Percentiles rank a stretch among this genome's conserved stretches.
Evolutionary conservation across 139 green algal species (phyloP).

Genomic region (Tetraselmis striata): DNA sequence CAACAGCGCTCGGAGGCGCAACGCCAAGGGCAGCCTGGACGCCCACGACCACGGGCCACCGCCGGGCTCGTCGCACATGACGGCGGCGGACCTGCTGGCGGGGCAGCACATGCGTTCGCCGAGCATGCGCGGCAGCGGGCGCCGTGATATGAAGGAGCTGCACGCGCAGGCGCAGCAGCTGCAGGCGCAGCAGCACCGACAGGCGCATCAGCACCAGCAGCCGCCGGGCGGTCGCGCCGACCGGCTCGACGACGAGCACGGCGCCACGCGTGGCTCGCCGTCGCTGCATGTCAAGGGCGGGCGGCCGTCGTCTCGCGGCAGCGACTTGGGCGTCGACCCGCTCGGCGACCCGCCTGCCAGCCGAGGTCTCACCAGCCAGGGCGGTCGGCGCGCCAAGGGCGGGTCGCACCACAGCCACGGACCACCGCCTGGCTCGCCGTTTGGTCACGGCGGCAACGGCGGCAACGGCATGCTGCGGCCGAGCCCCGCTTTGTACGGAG

Average conservation of each 20-base stretch:
- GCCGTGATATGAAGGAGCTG: conserved; percentile 47
- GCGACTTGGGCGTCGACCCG: background rate
- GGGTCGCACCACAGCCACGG: background rate
- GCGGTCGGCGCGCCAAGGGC: background rate
- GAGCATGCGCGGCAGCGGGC: conserved; percentile 38
- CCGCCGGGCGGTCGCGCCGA: background rate
- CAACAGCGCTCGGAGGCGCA: background rate
- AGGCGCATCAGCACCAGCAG: conserved; percentile 9
- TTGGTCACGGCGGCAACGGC: background rate
- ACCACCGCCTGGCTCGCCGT: background rate
- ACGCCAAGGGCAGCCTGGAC: background rate
- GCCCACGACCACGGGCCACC: no score
- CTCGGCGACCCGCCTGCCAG: background rate
- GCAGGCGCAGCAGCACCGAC: background rate
- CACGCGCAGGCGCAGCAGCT: conserved; percentile 23
- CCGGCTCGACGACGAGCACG: background rate
- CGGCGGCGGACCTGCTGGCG: background rate
- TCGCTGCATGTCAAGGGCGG: background rate
- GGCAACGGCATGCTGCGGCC: background rate
- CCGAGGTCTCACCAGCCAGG: background rate
- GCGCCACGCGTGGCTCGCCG: no score
- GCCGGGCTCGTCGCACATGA: background rate
- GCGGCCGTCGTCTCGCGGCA: background rate
- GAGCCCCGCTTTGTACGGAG: background rate
- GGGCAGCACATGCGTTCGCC: conserved; percentile 1